Evolutionary conservation across 1,284 basidiomycete genomes (phyloP), one percentile per base, ranked within the genome.

Genomic region (Coniferiporia sulphurascens): DNA sequence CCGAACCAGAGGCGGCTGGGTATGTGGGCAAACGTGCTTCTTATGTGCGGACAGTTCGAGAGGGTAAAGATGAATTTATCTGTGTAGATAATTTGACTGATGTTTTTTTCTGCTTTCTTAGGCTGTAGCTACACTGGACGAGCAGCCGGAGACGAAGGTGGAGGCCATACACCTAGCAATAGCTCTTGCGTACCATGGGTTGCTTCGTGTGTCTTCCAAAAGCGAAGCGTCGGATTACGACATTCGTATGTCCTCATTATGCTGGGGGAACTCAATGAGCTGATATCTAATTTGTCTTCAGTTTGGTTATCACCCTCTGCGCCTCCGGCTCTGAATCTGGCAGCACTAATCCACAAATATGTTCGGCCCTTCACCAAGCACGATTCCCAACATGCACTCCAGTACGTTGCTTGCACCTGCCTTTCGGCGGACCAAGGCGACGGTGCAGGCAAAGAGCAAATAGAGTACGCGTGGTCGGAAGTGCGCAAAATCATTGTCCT

Each of bases 161-260:
- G 96, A 99, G 70, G 95, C 94, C 0, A 90, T 99, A 4, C 97
- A 99, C 73, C 83, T 98, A 55, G 95, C 93, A 0, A 87, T 97
- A 64, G 92, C 90, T 1, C 77, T 99, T 55, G 85, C 92, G 0
- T 99, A 99, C 72, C 96, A 99, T 71, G 96, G 96, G 5, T 75
- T 99, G 15, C 75, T 99, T 21, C 84, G 95, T 8, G 85, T 95
- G 0, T 89, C 96, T 4, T 82, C 87, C 1, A 78, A 83, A 13
- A 82, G 87, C 4, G 87, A 92, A 65, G 85, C 89, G 0, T 91
- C 90, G 6, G 93, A 97, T 59, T 73, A 85, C 83, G 76, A 92
- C 76, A 65, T 93, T 77, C 70, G 94, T 96, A 72, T 69, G 91
- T 80, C 15, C 41, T 15, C 15, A 51, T 53, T 27, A 27, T 21